Conservation (phyloP, 192 early-diverging fungal genomes). For the Backusella parvicylindrica region DNA sequence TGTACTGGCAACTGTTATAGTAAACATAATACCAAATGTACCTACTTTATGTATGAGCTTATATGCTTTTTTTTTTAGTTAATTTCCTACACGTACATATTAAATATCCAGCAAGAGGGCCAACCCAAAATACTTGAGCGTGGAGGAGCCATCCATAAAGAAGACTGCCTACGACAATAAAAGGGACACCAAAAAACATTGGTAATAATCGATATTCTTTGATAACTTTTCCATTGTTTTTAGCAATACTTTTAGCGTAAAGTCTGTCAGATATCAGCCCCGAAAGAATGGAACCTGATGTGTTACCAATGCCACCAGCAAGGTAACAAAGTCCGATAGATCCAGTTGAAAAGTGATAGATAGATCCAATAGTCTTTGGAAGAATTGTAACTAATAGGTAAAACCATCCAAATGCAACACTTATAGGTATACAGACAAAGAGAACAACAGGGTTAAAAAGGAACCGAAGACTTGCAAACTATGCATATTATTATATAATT, state of each 20-base stretch:
- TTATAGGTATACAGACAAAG: conserved; percentile 27
- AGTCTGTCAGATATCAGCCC: conserved; percentile 24
- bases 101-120: conserved; percentile 2
- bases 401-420: conserved; percentile 47
- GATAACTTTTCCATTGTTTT: not conserved
- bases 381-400: conserved; percentile 44
- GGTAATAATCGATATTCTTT: conserved; percentile 10
- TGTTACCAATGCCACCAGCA: conserved; percentile 42
- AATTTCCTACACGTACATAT: not conserved
- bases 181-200: conserved; percentile 8
- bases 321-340: conserved; percentile 48
- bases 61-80: not conserved
- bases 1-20: conserved; percentile 17
- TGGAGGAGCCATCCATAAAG: conserved; percentile 23
- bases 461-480: conserved; percentile 15
- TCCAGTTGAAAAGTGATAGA: conserved; percentile 42
- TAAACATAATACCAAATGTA: conserved; percentile 16
- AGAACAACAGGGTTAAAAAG: conserved; percentile 19
- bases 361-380: conserved; percentile 37
- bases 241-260: not conserved
- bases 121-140: not conserved
- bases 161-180: conserved; percentile 5
- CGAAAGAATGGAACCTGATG: conserved; percentile 36
- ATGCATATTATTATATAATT: not conserved
- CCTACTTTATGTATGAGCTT: not conserved